Percentiles rank a stretch among this genome's conserved stretches.
Conservation (phyloP, 1,139 yeast genomes). For the Insectozyma bohioensis region DNA sequence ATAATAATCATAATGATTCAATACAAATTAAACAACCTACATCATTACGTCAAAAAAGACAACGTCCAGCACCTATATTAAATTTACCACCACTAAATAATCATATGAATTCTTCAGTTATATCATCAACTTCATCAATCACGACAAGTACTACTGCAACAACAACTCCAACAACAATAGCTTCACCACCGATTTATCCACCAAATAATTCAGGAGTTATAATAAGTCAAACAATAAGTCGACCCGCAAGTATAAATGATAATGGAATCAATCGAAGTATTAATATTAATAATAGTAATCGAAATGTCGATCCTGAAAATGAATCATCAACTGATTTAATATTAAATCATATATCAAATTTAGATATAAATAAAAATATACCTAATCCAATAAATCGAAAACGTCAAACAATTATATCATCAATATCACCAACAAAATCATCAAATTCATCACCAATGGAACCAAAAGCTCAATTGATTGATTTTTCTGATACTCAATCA, state of each 20-base stretch:
- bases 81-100: too few species aligned
- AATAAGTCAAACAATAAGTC: constrained; percentile 12
- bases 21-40: constrained; percentile 13
- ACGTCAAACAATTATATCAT: constrained; percentile 45
- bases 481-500: constrained; percentile 16
- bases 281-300: constrained; percentile 22
- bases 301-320: constrained; percentile 32
- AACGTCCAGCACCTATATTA: constrained; percentile 28
- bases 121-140: constrained; percentile 7
- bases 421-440: constrained; percentile 46
- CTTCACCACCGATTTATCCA: constrained; percentile 4
- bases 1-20: not conserved
- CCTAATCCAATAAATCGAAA: constrained; percentile 7
- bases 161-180: not conserved
- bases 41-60: constrained; percentile 18
- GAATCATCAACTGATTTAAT: constrained; percentile 24
- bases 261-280: constrained; percentile 4
- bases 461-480: constrained; percentile 7
- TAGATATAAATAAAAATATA: constrained; percentile 21
- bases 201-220: constrained; percentile 10
- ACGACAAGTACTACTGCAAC: constrained; percentile 6
- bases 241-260: constrained; percentile 11
- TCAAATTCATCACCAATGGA: constrained; percentile 23
- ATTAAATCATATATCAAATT: constrained; percentile 30
- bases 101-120: constrained; percentile 8